These are phyloP conservation scores for Lactifluus rugatus DNA, from an alignment of 768 basidiomycete species.

Conservation along the genomic window DNA sequence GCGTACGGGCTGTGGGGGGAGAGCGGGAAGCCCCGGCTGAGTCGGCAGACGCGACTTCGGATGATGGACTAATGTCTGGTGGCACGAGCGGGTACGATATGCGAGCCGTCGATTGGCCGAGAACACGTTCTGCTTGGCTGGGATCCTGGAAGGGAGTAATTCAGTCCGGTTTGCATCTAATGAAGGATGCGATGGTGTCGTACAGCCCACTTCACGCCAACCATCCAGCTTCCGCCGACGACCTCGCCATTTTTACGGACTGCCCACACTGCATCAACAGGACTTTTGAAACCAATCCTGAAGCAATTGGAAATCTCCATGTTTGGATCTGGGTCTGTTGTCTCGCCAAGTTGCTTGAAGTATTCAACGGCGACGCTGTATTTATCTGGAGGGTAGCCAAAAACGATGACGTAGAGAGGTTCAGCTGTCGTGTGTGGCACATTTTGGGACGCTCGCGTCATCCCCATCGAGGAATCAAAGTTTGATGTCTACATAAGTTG, in stretches of 20 bases:
- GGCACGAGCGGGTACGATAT: conserved; percentile 16
- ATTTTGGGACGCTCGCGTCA: conserved; percentile 16
- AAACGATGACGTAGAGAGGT: conserved; percentile 62
- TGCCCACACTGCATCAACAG: conserved; percentile 68
- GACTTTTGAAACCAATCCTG: conserved; percentile 60
- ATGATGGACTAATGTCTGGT: conserved; percentile 17
- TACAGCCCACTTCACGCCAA: conserved; percentile 82
- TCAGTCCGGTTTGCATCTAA: neutral
- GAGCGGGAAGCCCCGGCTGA: conserved; percentile 22
- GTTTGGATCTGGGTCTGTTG: conserved; percentile 59
- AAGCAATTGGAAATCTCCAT: conserved; percentile 73
- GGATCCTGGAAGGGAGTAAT: conserved; percentile 39
- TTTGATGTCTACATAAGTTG: conserved; percentile 28
- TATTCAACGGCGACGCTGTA: conserved; percentile 64
- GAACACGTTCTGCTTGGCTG: conserved; percentile 43
- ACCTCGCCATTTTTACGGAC: conserved; percentile 79
- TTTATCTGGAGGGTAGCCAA: conserved; percentile 81
- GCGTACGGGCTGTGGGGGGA: conserved; percentile 33
- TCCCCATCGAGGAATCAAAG: conserved; percentile 30
- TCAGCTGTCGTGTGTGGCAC: conserved; percentile 27
- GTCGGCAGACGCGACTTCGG: conserved; percentile 19
- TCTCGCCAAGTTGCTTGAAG: conserved; percentile 62
- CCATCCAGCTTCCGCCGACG: conserved; percentile 66
- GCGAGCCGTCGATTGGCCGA: conserved; percentile 30
- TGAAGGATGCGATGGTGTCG: conserved; percentile 27